phyloP scores from a whole-genome alignment of 2,329 filamentous ascomycete species.

The Plectosphaerella plurivora region DNA sequence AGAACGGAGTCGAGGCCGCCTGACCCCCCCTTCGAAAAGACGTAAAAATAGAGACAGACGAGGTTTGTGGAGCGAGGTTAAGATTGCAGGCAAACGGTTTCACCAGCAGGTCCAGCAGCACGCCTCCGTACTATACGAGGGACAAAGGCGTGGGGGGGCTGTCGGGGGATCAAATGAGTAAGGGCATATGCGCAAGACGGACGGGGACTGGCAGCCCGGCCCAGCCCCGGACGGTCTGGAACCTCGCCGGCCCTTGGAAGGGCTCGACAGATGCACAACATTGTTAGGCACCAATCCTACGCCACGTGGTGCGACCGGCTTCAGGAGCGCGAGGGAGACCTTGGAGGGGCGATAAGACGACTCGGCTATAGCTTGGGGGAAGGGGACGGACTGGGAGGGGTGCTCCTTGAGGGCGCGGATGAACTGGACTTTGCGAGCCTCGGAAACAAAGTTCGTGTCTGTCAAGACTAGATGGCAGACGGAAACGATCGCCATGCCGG shows the following conservation, averaged over 20 bases:
- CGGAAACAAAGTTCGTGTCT: not conserved
- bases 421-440: no score
- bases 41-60: not conserved
- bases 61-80: not conserved
- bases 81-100: conserved; percentile 1
- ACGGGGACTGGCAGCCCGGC: not conserved
- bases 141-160: not conserved
- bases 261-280: not conserved
- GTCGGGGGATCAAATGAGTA: not conserved
- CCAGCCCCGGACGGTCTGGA: not conserved
- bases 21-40: not conserved
- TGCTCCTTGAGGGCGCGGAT: no score
- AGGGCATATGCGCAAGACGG: not conserved
- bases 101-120: not conserved
- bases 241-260: not conserved
- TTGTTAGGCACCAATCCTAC: not conserved
- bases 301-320: not conserved
- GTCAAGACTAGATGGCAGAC: not conserved
- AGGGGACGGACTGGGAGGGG: no score
- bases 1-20: not conserved
- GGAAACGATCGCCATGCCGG: not conserved
- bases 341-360: not conserved
- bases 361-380: no score
- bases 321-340: not conserved
- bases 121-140: not conserved